A percentile compares a stretch with the other conserved stretches of the same genome.
Conservation (phyloP, 192 early-diverging fungal genomes). For the Lobosporangium transversale region DNA sequence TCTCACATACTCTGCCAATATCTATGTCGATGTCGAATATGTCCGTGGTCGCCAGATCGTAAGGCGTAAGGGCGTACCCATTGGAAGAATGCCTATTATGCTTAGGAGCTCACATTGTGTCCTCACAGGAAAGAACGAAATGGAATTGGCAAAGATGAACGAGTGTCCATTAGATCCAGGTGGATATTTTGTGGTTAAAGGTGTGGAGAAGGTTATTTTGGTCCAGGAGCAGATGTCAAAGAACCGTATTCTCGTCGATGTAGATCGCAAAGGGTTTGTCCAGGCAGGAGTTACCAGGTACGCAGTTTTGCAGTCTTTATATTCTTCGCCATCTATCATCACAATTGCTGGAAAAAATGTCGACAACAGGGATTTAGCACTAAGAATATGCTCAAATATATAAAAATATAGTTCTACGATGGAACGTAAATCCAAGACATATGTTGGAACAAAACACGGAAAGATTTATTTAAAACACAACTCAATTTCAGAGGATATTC, state of each 20-base stretch:
- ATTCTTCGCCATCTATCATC: neutral
- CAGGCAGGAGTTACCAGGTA: conserved; percentile 85
- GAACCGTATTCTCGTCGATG: conserved; percentile 96
- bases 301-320: neutral
- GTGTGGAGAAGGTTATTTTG: conserved; percentile 96
- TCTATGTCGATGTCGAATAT: conserved; percentile 95
- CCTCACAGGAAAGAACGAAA: conserved; percentile 77
- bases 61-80: conserved; percentile 81
- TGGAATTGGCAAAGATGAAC: conserved; percentile 85
- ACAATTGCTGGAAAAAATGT: neutral
- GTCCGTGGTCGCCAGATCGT: conserved; percentile 83
- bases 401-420: conserved; percentile 86
- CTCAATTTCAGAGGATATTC: conserved; percentile 86
- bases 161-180: conserved; percentile 98
- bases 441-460: conserved; percentile 70
- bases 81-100: conserved; percentile 98
- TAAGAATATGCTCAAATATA: too few relatives aligned
- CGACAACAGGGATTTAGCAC: neutral
- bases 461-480: conserved; percentile 92
- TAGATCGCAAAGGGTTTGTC: conserved; percentile 83
- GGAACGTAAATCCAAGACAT: conserved; percentile 94
- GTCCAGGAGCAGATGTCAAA: conserved; percentile 99
- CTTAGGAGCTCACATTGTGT: conserved; percentile 87
- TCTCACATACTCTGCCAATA: conserved; percentile 92
- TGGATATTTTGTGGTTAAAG: conserved; percentile 97